phyloP scores from a whole-genome alignment of 2,329 filamentous ascomycete genomes.

The Teratosphaeria destructans region DNA sequence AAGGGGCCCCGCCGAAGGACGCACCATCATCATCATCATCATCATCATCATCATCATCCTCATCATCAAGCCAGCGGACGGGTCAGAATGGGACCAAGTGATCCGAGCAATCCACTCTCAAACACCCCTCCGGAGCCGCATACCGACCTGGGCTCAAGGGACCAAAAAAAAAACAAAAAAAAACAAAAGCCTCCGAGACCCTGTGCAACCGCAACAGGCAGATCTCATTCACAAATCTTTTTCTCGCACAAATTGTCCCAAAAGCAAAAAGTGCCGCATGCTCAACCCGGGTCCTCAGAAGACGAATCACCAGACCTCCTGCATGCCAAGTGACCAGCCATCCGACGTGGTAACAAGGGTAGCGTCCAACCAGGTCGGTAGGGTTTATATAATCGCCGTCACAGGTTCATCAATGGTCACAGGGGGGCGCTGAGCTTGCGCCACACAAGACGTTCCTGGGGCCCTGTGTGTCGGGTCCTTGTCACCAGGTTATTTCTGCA shows the following conservation, averaged over 20 bases:
- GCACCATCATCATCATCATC: neutral
- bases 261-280: neutral
- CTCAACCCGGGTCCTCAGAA: neutral
- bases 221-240: neutral
- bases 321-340: neutral
- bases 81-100: neutral
- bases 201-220: neutral
- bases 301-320: neutral
- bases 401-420: neutral
- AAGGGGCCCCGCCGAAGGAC: neutral
- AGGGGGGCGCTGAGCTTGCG: neutral
- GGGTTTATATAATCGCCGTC: neutral
- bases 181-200: neutral
- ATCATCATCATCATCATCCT: neutral
- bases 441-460: neutral
- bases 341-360: neutral
- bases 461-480: neutral
- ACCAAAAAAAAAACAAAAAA: no score
- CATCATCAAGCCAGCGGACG: neutral
- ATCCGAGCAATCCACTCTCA: neutral
- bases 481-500: neutral
- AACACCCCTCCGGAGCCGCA: neutral
- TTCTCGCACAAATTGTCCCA: no score
- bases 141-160: neutral
- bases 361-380: neutral